Percentiles rank a stretch among this genome's conserved stretches.
Evolutionary conservation across 106 monocot genomes (phyloP).

Genomic region (Dendrobium chrysotoxum): DNA sequence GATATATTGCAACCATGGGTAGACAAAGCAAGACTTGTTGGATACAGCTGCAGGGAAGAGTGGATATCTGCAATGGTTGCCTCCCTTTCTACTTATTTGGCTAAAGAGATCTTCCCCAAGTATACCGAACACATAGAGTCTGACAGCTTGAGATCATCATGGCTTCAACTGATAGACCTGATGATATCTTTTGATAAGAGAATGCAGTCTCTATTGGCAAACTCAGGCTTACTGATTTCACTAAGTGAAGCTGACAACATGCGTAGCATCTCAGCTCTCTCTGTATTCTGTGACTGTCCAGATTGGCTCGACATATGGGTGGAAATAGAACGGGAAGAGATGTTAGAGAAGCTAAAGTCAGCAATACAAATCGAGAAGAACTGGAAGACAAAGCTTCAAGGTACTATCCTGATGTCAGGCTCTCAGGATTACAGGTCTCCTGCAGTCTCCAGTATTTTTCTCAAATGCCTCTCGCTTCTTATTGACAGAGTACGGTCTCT

Average conservation of each 20-base stretch:
- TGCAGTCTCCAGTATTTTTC: constrained; percentile 35
- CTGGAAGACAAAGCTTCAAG: constrained; percentile 57
- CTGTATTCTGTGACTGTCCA: constrained; percentile 81
- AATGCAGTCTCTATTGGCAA: constrained; percentile 49
- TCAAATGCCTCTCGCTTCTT: constrained; percentile 39
- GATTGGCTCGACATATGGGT: constrained; percentile 94
- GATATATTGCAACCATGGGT: constrained; percentile 88
- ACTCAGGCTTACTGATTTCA: constrained; percentile 53
- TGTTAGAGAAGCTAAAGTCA: constrained; percentile 49
- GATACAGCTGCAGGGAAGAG: constrained; percentile 96
- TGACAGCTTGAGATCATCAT: constrained; percentile 32
- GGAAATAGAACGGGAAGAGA: constrained; percentile 58
- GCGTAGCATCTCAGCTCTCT: constrained; percentile 55
- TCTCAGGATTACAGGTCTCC: constrained; percentile 75
- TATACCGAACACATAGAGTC: constrained; percentile 52
- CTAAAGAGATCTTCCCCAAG: constrained; percentile 72
- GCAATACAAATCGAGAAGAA: constrained; percentile 53
- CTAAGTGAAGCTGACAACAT: constrained; percentile 54
- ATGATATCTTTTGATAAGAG: constrained; percentile 94
- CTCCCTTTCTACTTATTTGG: constrained; percentile 59
- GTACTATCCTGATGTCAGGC: constrained; percentile 27
- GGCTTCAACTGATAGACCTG: constrained; percentile 76
- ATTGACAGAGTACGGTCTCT: constrained; percentile 59
- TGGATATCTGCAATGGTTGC: constrained; percentile 82
- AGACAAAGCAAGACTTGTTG: constrained; percentile 77